Percentiles rank a stretch among this genome's conserved stretches.
phyloP scores from a whole-genome alignment of 2,329 filamentous ascomycete genomes.

The Trichoderma koningii region DNA sequence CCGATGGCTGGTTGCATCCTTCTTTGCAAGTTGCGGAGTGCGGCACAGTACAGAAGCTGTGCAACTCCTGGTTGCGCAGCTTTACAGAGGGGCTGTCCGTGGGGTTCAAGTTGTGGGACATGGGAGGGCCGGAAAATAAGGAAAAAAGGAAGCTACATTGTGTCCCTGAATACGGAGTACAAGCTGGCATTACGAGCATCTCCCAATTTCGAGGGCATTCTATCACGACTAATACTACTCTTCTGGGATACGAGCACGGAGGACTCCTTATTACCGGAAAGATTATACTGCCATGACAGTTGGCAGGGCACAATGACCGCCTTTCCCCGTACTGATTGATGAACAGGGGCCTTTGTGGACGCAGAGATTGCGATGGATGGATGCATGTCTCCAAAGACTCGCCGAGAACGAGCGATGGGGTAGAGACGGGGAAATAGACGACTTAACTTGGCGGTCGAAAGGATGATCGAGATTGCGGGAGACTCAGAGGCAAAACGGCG shows the following conservation, averaged over 20 bases:
- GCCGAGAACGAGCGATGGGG: constrained; percentile 6
- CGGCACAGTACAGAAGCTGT: constrained; percentile 4
- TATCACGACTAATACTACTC: constrained; percentile 14
- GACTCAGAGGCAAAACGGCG: constrained; percentile 4
- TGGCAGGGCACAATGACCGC: constrained; percentile 3
- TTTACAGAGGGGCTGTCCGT: constrained; percentile 2
- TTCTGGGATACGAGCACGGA: constrained; percentile 2
- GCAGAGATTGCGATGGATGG: constrained; percentile 23
- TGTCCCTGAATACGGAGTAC: constrained; percentile 9
- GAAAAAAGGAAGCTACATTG: neutral
- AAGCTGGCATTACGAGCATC: neutral
- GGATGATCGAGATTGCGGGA: constrained; percentile 20
- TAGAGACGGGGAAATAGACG: neutral
- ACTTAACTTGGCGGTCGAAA: neutral
- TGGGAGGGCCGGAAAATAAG: constrained; percentile 21
- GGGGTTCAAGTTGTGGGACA: constrained; percentile 12
- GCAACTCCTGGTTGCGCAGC: neutral
- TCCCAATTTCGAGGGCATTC: constrained; percentile 17
- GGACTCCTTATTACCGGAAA: constrained; percentile 11
- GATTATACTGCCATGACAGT: neutral
- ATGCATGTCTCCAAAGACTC: constrained; percentile 14
- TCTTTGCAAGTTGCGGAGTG: neutral
- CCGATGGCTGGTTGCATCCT: neutral
- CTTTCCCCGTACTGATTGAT: constrained; percentile 15
- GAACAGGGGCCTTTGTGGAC: constrained; percentile 6